Evolutionary conservation across 2,329 filamentous ascomycete genomes (phyloP).

Genomic region (Paraconiothyrium brasiliense): DNA sequence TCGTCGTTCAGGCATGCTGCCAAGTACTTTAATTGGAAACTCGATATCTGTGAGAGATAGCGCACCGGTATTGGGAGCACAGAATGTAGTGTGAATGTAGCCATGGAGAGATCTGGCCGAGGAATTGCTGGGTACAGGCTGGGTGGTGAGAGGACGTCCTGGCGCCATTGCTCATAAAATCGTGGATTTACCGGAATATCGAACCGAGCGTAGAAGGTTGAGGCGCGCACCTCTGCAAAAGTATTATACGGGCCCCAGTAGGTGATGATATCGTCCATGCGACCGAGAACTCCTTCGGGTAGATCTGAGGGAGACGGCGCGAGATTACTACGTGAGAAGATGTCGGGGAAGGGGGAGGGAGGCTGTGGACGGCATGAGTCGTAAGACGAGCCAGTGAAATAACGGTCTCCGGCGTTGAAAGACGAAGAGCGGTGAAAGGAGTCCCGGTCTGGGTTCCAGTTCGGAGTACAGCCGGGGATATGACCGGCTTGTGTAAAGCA

Average conservation of each 20-base stretch:
- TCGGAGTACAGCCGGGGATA: no score
- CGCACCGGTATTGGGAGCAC: slow-evolving; percentile 7
- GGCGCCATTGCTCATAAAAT: slow-evolving; percentile 9
- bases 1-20: background rate
- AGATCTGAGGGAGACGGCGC: background rate
- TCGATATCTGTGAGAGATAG: slow-evolving; percentile 7
- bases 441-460: no score
- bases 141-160: background rate
- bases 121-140: background rate
- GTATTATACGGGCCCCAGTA: slow-evolving; percentile 7
- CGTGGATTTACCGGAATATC: slow-evolving; percentile 11
- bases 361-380: background rate
- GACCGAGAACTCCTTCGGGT: background rate
- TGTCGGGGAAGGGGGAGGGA: background rate
- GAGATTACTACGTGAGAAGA: no score
- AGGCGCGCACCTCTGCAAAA: background rate
- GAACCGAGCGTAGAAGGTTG: background rate
- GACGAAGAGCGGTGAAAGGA: no score
- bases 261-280: slow-evolving; percentile 3
- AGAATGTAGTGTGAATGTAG: slow-evolving; percentile 4
- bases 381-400: background rate
- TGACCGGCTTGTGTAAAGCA: background rate
- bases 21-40: background rate
- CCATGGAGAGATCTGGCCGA: background rate
- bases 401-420: no score